Percentiles rank a stretch among this genome's conserved stretches.
These are phyloP conservation scores for Leccinum subgranulosum DNA, from an alignment of 768 basidiomycete genomes.

Conservation along the genomic window DNA sequence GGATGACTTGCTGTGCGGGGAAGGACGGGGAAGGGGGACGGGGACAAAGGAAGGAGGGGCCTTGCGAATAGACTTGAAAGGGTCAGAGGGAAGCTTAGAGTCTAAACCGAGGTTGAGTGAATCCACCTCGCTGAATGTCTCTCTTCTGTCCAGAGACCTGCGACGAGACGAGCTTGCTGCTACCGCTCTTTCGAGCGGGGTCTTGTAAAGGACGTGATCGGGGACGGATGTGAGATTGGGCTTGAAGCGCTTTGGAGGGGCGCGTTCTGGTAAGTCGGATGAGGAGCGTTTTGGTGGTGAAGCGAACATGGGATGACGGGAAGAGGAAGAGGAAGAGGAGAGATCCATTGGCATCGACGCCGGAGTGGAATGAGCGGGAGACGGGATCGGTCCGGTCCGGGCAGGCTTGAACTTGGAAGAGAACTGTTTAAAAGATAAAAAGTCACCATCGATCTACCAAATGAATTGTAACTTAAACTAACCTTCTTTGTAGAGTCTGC, in stretches of 20 bases:
- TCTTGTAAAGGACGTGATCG: constrained; percentile 21
- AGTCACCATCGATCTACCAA: not conserved
- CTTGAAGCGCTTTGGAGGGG: constrained; percentile 33
- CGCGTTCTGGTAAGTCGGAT: constrained; percentile 10
- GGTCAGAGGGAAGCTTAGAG: constrained; percentile 4
- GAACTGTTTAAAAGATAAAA: not conserved
- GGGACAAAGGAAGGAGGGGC: not conserved
- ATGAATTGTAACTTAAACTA: not conserved
- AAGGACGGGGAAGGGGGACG: constrained; percentile 1
- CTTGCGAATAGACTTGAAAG: constrained; percentile 21
- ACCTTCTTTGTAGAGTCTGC: not conserved
- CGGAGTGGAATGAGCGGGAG: constrained; percentile 18
- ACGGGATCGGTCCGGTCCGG: constrained; percentile 1
- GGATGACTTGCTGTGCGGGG: constrained; percentile 1
- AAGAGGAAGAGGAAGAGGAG: not conserved
- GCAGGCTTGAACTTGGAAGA: constrained; percentile 50
- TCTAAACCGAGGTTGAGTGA: constrained; percentile 17
- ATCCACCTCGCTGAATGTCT: constrained; percentile 22
- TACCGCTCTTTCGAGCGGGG: constrained; percentile 6
- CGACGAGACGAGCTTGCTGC: constrained; percentile 4
- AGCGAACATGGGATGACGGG: constrained; percentile 9
- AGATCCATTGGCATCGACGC: constrained; percentile 26
- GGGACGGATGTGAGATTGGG: constrained; percentile 17
- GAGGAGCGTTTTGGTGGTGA: constrained; percentile 32
- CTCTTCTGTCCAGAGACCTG: constrained; percentile 13